Evolutionary conservation across 1,139 yeast species (phyloP).

Genomic region (Yamadazyma dendronema): DNA sequence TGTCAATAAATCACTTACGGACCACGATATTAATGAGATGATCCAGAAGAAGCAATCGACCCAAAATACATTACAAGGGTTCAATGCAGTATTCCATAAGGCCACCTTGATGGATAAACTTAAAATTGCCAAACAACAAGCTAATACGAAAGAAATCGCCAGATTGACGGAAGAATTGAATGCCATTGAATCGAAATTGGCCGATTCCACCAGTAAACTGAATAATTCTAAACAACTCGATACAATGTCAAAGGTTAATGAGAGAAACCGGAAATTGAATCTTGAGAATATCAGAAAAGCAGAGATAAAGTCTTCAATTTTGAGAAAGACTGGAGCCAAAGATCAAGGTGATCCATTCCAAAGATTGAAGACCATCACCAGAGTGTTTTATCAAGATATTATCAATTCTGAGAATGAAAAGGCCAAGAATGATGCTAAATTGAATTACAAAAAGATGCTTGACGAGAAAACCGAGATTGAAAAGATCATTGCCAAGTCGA

Average conservation of each 20-base stretch:
- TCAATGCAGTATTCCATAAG: slow-evolving; percentile 77
- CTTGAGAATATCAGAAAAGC: slow-evolving; percentile 76
- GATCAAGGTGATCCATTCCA: slow-evolving; percentile 83
- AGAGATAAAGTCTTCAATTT: slow-evolving; percentile 62
- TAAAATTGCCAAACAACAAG: slow-evolving; percentile 70
- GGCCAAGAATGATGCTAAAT: slow-evolving; percentile 41
- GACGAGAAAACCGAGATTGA: slow-evolving; percentile 40
- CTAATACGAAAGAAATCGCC: slow-evolving; percentile 51
- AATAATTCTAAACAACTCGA: slow-evolving; percentile 24
- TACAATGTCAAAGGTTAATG: slow-evolving; percentile 64
- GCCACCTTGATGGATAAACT: slow-evolving; percentile 72
- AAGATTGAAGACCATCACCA: slow-evolving; percentile 81
- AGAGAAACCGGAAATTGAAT: slow-evolving; percentile 80
- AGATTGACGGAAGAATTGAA: slow-evolving; percentile 46
- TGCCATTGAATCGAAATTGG: slow-evolving; percentile 29
- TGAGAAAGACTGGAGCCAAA: slow-evolving; percentile 46
- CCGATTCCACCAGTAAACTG: slow-evolving; percentile 21
- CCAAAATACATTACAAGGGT: slow-evolving; percentile 46
- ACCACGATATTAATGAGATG: slow-evolving; percentile 76
- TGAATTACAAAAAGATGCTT: slow-evolving; percentile 32
- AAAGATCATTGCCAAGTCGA: slow-evolving; percentile 39
- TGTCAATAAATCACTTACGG: slow-evolving; percentile 64
- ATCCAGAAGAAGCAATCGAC: slow-evolving; percentile 65
- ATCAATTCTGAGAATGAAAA: slow-evolving; percentile 44
- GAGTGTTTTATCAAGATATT: slow-evolving; percentile 67